These are phyloP conservation scores for Trametes punicea DNA, from an alignment of 768 basidiomycete species.

Conservation along the genomic window DNA sequence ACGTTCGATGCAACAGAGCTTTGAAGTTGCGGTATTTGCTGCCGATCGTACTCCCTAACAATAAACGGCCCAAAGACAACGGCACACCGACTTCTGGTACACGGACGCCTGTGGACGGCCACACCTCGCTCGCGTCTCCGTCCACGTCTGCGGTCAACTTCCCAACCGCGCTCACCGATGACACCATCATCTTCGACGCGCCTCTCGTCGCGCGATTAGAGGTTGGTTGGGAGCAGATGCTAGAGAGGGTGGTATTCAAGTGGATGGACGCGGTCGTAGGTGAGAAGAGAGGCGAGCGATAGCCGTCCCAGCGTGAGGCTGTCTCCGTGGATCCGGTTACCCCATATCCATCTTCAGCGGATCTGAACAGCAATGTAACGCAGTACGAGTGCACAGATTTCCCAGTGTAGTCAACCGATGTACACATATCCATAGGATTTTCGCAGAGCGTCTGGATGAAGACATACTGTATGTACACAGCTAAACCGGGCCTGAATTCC, in stretches of 20 bases:
- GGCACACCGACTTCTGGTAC: slow-evolving; percentile 1
- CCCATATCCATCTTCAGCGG: too few relatives aligned
- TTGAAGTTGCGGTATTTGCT: slow-evolving; percentile 80
- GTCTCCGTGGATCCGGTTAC: too few relatives aligned
- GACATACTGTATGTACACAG: too few relatives aligned
- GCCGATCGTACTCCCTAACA: slow-evolving; percentile 54
- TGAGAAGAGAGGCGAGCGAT: slow-evolving; percentile 40
- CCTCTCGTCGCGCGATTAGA: slow-evolving; percentile 69
- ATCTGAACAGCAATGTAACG: too few relatives aligned
- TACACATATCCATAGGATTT: too few relatives aligned
- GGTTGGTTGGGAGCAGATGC: slow-evolving; percentile 79
- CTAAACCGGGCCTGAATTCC: too few relatives aligned
- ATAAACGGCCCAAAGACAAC: slow-evolving; percentile 13
- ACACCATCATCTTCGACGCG: slow-evolving; percentile 66
- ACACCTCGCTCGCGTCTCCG: slow-evolving; percentile 26
- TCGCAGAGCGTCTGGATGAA: too few relatives aligned
- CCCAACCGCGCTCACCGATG: slow-evolving; percentile 34
- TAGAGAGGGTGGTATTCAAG: slow-evolving; percentile 54
- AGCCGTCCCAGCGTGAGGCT: background rate
- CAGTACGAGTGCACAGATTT: too few relatives aligned
- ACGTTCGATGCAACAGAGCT: slow-evolving; percentile 43
- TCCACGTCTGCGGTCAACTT: slow-evolving; percentile 36
- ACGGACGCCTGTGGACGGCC: slow-evolving; percentile 16
- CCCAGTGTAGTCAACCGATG: too few relatives aligned
- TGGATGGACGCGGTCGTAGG: slow-evolving; percentile 72